These are phyloP conservation scores for Haematococcus sp. DNA, from an alignment of 139 green algal genomes.

Conservation along the genomic window DNA sequence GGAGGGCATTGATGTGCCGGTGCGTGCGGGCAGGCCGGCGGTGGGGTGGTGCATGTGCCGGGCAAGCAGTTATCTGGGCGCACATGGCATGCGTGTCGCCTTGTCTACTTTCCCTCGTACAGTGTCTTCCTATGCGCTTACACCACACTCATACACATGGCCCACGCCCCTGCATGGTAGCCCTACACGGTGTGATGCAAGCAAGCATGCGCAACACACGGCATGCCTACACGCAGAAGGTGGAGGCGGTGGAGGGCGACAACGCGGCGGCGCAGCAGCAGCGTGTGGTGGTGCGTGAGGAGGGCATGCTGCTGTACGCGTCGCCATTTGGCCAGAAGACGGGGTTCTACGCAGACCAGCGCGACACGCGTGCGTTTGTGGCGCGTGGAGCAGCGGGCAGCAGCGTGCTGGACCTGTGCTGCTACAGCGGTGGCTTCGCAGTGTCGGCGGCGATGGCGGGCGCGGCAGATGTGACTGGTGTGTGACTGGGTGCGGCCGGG, in stretches of 20 bases:
- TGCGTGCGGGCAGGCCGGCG: not conserved
- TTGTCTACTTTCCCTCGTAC: too few species aligned
- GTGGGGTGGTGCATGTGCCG: conserved; percentile 47
- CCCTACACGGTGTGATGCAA: too few species aligned
- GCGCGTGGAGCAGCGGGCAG: conserved; percentile 46
- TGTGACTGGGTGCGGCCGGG: not conserved
- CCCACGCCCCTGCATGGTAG: too few species aligned
- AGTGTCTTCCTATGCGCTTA: too few species aligned
- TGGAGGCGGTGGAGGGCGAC: not conserved
- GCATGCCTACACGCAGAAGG: not conserved
- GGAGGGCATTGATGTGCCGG: conserved; percentile 48
- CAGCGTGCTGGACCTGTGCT: conserved; percentile 86
- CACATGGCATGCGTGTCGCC: too few species aligned
- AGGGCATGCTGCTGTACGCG: conserved; percentile 41
- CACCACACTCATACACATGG: too few species aligned
- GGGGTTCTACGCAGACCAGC: conserved; percentile 78
- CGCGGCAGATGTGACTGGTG: conserved; percentile 56
- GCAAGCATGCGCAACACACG: too few species aligned
- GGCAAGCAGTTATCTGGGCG: conserved; percentile 49
- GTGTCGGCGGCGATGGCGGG: conserved; percentile 50
- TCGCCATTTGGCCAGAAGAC: conserved; percentile 70
- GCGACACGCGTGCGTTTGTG: conserved; percentile 75
- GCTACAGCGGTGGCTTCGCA: conserved; percentile 72
- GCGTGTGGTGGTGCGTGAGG: conserved; percentile 48
- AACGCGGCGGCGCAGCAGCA: not conserved